Conservation (phyloP, 164 flowering plant species). For the Stephania japonica region DNA sequence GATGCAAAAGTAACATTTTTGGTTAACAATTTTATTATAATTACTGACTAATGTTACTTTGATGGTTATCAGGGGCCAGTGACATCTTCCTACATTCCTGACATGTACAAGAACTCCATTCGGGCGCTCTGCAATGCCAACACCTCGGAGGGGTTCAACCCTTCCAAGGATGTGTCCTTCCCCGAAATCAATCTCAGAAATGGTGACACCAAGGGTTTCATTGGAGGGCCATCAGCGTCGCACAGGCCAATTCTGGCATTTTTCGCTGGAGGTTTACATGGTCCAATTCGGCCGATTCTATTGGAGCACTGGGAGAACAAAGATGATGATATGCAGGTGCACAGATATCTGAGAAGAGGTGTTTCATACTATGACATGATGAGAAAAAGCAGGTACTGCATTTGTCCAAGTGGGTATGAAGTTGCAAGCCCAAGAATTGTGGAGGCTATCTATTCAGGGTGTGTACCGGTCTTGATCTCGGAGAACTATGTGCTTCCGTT, state of each 20-base stretch:
- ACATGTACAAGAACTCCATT: conserved; percentile 24
- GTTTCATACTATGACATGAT: conserved; percentile 17
- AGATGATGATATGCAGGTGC: conserved; percentile 13
- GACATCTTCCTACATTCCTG: conserved; percentile 18
- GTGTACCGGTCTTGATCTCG: conserved; percentile 20
- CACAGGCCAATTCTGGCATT: conserved; percentile 19
- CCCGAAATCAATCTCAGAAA: conserved; percentile 21
- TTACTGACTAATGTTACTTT: background rate
- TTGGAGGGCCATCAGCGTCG: conserved; percentile 23
- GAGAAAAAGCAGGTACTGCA: conserved; percentile 19
- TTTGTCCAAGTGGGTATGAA: conserved; percentile 24
- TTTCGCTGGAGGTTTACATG: conserved; percentile 21
- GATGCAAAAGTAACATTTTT: no score
- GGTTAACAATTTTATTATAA: background rate
- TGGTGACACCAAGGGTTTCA: conserved; percentile 13
- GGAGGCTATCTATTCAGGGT: conserved; percentile 16
- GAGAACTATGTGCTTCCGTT: conserved; percentile 19
- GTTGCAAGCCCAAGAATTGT: conserved; percentile 23
- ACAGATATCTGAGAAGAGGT: background rate
- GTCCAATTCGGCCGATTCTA: conserved; percentile 19
- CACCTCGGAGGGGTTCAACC: conserved; percentile 18
- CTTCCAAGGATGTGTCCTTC: conserved; percentile 18
- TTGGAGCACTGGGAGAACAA: conserved; percentile 20
- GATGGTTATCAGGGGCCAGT: conserved; percentile 24
- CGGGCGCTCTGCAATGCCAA: conserved; percentile 23